phyloP scores from a whole-genome alignment of 176 grass and related monocot species.

The Rhynchospora pubera region DNA sequence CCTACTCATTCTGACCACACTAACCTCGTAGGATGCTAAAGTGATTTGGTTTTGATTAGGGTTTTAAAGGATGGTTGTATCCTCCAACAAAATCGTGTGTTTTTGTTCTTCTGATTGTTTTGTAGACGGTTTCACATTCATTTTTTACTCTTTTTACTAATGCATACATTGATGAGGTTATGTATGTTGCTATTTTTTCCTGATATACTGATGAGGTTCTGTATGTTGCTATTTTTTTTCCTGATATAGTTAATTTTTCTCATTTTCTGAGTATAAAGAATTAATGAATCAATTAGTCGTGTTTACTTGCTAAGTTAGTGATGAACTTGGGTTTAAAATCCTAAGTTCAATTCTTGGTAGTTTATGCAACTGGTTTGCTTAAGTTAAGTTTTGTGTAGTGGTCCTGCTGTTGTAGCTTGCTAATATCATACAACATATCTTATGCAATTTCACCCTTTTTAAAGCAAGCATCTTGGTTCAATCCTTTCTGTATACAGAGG shows the following conservation, averaged over 20 bases:
- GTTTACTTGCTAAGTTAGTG: background rate
- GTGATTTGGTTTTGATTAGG: background rate
- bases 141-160: too few species aligned
- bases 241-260: background rate
- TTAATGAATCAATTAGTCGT: background rate
- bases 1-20: background rate
- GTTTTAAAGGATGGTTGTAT: background rate
- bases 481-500: slow-evolving; percentile 15
- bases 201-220: too few species aligned
- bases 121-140: background rate
- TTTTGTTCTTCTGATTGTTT: background rate
- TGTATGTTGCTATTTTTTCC: background rate
- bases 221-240: too few species aligned
- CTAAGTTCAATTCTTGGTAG: background rate
- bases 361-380: background rate
- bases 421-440: background rate
- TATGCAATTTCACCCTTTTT: background rate
- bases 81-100: background rate
- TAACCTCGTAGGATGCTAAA: background rate
- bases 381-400: background rate
- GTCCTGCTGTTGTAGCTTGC: background rate
- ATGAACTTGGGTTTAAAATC: background rate
- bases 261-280: background rate
- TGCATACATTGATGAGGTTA: too few species aligned
- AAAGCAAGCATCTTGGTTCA: slow-evolving; percentile 5